Evolutionary conservation across 768 basidiomycete species (phyloP).

Genomic region (Kwoniella sp.): DNA sequence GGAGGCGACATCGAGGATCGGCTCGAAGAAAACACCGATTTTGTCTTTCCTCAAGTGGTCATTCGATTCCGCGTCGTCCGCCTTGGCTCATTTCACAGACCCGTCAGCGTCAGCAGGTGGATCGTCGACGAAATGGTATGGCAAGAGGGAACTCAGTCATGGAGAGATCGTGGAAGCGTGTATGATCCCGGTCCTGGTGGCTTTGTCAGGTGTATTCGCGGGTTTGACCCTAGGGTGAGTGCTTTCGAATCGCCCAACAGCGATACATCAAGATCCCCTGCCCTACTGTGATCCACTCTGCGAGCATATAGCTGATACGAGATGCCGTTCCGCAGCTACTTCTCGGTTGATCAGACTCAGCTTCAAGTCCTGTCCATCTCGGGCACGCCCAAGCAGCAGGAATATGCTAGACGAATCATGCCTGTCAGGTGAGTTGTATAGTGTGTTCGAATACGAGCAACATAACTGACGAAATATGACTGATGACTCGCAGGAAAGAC

Average conservation of each 20-base stretch:
- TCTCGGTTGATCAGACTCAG: slow-evolving; percentile 91
- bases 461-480: neutral
- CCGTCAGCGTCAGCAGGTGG: neutral
- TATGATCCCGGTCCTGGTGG: slow-evolving; percentile 81
- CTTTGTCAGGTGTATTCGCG: slow-evolving; percentile 83
- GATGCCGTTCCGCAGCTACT: slow-evolving; percentile 57
- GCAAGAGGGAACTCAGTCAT: slow-evolving; percentile 20
- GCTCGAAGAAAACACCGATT: slow-evolving; percentile 18
- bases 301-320: neutral
- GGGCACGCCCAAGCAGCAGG: slow-evolving; percentile 76
- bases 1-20: neutral
- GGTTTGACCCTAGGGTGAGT: slow-evolving; percentile 79
- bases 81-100: slow-evolving; percentile 4
- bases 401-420: slow-evolving; percentile 79
- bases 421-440: slow-evolving; percentile 65
- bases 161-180: slow-evolving; percentile 57
- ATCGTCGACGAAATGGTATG: neutral
- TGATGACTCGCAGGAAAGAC: slow-evolving; percentile 29
- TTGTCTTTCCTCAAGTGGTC: slow-evolving; percentile 15
- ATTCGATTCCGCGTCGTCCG: slow-evolving; percentile 10
- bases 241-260: neutral
- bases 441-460: neutral
- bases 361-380: slow-evolving; percentile 82
- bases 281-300: too few relatives aligned
- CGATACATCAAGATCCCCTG: too few relatives aligned